A percentile compares a stretch with the other conserved stretches of the same genome.
Conservation (phyloP, 176 grass and related monocot genomes). For the Saccharum officinarum region DNA sequence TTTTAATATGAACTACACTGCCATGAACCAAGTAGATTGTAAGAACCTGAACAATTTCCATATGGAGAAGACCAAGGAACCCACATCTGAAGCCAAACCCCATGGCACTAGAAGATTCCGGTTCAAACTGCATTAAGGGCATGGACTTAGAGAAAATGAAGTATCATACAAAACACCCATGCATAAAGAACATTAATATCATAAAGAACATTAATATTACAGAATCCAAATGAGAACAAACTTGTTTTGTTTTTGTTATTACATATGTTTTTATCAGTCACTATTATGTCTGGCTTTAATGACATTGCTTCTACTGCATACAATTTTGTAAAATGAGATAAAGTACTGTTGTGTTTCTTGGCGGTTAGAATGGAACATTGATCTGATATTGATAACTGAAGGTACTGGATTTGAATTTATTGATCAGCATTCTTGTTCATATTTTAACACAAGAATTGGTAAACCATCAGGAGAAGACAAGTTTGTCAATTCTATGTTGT, state of each 20-base stretch:
- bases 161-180: not conserved
- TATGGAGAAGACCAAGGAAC: slow-evolving; percentile 94
- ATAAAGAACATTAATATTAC: not conserved
- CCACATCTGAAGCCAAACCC: slow-evolving; percentile 98
- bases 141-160: slow-evolving; percentile 26
- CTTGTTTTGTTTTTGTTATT: not conserved
- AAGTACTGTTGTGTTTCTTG: not conserved
- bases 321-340: slow-evolving; percentile 8
- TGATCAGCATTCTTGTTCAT: not conserved
- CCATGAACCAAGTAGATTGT: slow-evolving; percentile 25
- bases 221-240: not conserved
- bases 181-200: not conserved
- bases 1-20: slow-evolving; percentile 40
- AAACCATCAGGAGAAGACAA: slow-evolving; percentile 2
- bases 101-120: slow-evolving; percentile 94
- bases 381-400: slow-evolving; percentile 10
- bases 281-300: not conserved
- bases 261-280: not conserved
- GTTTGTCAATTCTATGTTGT: not conserved
- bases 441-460: slow-evolving; percentile 8
- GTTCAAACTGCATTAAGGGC: slow-evolving; percentile 74
- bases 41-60: slow-evolving; percentile 99
- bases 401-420: not conserved
- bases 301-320: slow-evolving; percentile 17
- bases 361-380: not conserved